Percentiles rank a stretch among this genome's conserved stretches.
phyloP scores from a whole-genome alignment of 345 rosid species.

The Passiflora organensis region DNA sequence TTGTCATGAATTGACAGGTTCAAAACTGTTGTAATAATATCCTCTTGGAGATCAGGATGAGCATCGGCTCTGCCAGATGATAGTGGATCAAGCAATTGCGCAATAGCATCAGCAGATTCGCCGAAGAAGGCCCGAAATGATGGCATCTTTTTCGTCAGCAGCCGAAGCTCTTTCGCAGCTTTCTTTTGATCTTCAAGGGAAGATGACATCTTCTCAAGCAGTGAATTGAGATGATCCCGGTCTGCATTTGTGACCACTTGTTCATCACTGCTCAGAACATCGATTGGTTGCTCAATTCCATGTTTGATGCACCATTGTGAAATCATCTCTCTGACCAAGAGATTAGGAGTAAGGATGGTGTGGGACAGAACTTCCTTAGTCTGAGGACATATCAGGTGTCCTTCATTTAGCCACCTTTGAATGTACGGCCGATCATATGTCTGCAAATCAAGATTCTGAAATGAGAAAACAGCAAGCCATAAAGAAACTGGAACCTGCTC shows the following conservation, averaged over 20 bases:
- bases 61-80: slow-evolving; percentile 12
- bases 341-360: slow-evolving; percentile 38
- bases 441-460: slow-evolving; percentile 37
- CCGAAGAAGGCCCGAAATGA: slow-evolving; percentile 38
- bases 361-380: slow-evolving; percentile 38
- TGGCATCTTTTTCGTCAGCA: slow-evolving; percentile 36
- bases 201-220: slow-evolving; percentile 45
- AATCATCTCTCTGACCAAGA: slow-evolving; percentile 41
- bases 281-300: slow-evolving; percentile 27
- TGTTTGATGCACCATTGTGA: slow-evolving; percentile 40
- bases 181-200: slow-evolving; percentile 36
- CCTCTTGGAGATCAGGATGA: slow-evolving; percentile 39
- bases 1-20: slow-evolving; percentile 41
- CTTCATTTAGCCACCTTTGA: slow-evolving; percentile 35
- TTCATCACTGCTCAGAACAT: slow-evolving; percentile 9
- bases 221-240: slow-evolving; percentile 22
- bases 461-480: no score
- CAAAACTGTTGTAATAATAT: slow-evolving; percentile 38
- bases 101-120: slow-evolving; percentile 27
- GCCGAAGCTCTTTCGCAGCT: slow-evolving; percentile 47
- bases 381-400: slow-evolving; percentile 45
- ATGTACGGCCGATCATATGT: slow-evolving; percentile 49
- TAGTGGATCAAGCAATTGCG: slow-evolving; percentile 37
- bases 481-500: no score
- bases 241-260: slow-evolving; percentile 18